Base-by-base conservation (phyloP, 2,329 filamentous ascomycete genomes). In the Aspergillus sp. region DNA sequence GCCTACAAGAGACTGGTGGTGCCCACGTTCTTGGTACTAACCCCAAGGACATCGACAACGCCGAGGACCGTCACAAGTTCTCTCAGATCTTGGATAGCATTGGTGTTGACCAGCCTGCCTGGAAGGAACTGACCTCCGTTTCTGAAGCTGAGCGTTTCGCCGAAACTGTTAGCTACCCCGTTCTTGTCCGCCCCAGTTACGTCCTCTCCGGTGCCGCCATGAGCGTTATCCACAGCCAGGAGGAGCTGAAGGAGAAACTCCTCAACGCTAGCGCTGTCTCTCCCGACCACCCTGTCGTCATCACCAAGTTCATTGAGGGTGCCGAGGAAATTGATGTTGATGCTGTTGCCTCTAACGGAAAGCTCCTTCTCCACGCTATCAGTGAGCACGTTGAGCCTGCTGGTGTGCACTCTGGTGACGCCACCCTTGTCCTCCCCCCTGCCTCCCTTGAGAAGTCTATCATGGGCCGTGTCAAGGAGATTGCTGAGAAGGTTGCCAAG, bases 11-110 rank as follows among this genome's bases (percentile, higher is more conserved):
- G 73, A 88, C 87, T 52, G 95, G 95, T 54, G 89, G 90, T 58
- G 93, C 93, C 57, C 93, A 92, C 61, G 87, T 99, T 55, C 87
- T 99, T 7, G 95, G 95, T 67, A 99, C 95, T 0, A 86, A 98
- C 69, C 95, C 95, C 39, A 84, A 87, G 70, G 91, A 98, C 70
- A 99, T 99, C 65, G 95, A 99, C 84, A 96, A 93, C 81, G 95
- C 95, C 47, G 95, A 99, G 78, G 93, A 99, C 75, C 87, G 95
- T 72, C 93, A 98, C 77, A 98, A 99, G 77, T 99, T 99, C 82
- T 97, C 93, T 21, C 90, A 93, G 70, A 98, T 98, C 63, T 84
- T 99, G 46, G 95, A 99, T 76, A 96, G 90, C 75, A 97, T 98
- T 68, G 93, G 93, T 59, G 87, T 99, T 56, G 93, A 98, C 73